Evolutionary conservation across 257 asterid genomes (phyloP).

Genomic region (Solanum rostratum): DNA sequence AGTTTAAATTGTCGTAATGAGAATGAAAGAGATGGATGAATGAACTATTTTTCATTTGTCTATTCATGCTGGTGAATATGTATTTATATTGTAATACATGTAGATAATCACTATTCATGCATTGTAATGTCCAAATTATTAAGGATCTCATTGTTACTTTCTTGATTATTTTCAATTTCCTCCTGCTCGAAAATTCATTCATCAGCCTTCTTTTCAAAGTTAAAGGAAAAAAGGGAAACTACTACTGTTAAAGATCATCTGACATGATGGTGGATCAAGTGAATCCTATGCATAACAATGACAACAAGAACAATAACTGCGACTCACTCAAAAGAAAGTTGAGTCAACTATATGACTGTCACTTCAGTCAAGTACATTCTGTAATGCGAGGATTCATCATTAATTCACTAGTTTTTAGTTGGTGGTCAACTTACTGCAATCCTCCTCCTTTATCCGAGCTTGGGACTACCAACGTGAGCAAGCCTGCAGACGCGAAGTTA

Average conservation of each 20-base stretch:
- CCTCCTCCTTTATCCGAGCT: not conserved
- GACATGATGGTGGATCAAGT: not conserved
- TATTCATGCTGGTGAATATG: not conserved
- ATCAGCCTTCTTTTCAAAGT: not conserved
- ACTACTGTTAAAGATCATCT: not conserved
- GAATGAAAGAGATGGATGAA: not conserved
- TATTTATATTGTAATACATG: not conserved
- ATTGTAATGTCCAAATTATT: not conserved
- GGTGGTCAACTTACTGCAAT: not conserved
- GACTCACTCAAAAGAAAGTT: not conserved
- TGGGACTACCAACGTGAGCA: not conserved
- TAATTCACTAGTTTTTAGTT: not conserved
- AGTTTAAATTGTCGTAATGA: constrained; percentile 9
- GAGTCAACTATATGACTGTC: not conserved
- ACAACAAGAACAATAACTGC: not conserved
- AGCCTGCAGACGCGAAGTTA: not conserved
- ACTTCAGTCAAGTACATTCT: not conserved
- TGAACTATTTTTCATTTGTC: not conserved
- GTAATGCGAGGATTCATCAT: not conserved
- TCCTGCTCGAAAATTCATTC: not conserved
- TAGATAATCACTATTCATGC: not conserved
- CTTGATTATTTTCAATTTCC: not conserved
- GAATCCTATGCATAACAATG: not conserved
- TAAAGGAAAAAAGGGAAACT: not conserved
- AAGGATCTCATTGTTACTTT: not conserved